Conservation (phyloP, 257 asterid species). For the Nicotiana tomentosiformis region DNA sequence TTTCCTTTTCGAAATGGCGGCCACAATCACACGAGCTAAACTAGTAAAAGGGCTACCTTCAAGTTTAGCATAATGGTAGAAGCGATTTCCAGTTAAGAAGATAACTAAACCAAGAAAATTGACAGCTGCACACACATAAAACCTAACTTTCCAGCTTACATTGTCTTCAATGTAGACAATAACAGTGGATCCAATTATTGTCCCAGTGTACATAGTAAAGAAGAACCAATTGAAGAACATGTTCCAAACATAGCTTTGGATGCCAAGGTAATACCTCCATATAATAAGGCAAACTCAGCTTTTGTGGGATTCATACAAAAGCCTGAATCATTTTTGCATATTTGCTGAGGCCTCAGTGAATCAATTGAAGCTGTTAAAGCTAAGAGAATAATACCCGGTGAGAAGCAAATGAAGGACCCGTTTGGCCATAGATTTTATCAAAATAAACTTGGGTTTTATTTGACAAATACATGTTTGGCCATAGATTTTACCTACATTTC, state of each 20-base stretch:
- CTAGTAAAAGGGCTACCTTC: constrained; percentile 51
- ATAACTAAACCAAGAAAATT: constrained; percentile 11
- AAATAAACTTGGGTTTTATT: too few species aligned
- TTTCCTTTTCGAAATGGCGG: constrained; percentile 34
- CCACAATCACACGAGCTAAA: constrained; percentile 38
- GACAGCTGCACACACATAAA: neutral
- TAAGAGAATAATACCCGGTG: neutral
- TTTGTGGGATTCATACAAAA: constrained; percentile 4
- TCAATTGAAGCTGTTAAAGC: constrained; percentile 1
- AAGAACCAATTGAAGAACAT: constrained; percentile 23
- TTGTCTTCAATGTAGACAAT: constrained; percentile 20
- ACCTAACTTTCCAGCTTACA: constrained; percentile 22
- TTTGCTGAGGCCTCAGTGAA: constrained; percentile 16
- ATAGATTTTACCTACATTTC: too few species aligned
- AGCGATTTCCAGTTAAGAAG: constrained; percentile 14
- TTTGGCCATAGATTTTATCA: too few species aligned
- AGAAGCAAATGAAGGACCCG: too few species aligned
- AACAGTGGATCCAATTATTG: constrained; percentile 8
- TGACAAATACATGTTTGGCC: too few species aligned
- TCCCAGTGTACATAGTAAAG: constrained; percentile 3
- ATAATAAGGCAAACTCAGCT: constrained; percentile 8
- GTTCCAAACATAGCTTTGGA: neutral
- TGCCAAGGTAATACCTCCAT: constrained; percentile 10
- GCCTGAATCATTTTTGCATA: constrained; percentile 1
- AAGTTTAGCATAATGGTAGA: constrained; percentile 20